Evolutionary conservation across 108 stramenopile species (phyloP), one percentile per base, ranked within the genome.

Genomic region (Skeletonema potamos): DNA sequence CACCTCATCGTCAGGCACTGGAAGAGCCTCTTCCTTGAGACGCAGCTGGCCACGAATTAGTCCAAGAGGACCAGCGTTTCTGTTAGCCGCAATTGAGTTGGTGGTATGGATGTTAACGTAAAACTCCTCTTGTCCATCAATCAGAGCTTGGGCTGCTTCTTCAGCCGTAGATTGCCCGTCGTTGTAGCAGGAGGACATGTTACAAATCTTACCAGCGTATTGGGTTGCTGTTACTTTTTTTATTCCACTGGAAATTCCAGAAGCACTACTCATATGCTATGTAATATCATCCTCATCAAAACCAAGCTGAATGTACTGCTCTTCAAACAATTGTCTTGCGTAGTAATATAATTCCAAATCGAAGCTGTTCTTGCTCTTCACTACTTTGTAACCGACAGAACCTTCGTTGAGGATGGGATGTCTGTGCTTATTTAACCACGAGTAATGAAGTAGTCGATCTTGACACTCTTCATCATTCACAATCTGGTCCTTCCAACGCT

Each of bases 331-430:
- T n/a, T 74, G 68, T 26, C 59, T 68, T 17, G 79, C 66, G 48
- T 80, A 80, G 58, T 58, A 30, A 28, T 69, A 80, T 17, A 80
- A 51, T 67, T 80, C 79, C 33, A 80, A 62, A 33, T 80, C 79
- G 46, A 65, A 72, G 4, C 54, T 43, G 58, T 80, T 80, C 73
- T 74, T 74, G 57, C 37, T 62, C 44, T 74, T 66, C 34, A 80
- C 51, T 39, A 72, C 17, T 32, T 36, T 55, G 30, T 58, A 72
- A 9, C 28, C 46, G n/a, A 54, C 12, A 6, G 60, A 61, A 27
- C 32, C 58, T 36, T 80, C 70, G 9, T 58, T 60, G n/a, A 73
- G 27, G 3, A n/a, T 15, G 6, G 68, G 68, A 44, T 80, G 73
- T 34, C 64, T 71, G 34, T 80, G 66, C 33, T 80, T 80, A 37